These are phyloP conservation scores for Colletotrichum somersetense DNA, from an alignment of 2,329 filamentous ascomycete species.

Conservation along the genomic window DNA sequence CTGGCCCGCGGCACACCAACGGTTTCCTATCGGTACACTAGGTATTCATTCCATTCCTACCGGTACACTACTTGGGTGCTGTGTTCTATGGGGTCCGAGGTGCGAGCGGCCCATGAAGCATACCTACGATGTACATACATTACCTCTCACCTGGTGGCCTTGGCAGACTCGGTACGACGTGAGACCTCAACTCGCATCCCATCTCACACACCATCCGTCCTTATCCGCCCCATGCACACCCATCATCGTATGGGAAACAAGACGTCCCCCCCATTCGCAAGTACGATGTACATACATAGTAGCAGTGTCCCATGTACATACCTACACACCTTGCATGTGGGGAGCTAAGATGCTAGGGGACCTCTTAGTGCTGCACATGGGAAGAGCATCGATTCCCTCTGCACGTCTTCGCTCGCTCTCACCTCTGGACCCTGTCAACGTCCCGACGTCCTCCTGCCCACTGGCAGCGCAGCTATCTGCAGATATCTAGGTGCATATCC, in stretches of 20 bases:
- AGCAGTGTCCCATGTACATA: not conserved
- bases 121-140: not conserved
- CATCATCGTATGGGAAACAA: conserved; percentile 31
- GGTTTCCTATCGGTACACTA: not conserved
- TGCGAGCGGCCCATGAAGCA: conserved; percentile 5
- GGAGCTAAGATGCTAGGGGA: conserved; percentile 40
- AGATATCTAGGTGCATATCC: conserved; percentile 43
- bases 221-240: conserved; percentile 35
- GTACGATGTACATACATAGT: not conserved
- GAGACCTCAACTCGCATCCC: conserved; percentile 34
- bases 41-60: not conserved
- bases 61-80: not conserved
- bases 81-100: conserved; percentile 14
- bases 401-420: conserved; percentile 29
- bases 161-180: conserved; percentile 34
- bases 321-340: conserved; percentile 36
- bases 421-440: conserved; percentile 33
- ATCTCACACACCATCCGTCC: conserved; percentile 30
- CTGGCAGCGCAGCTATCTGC: conserved; percentile 40
- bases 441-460: conserved; percentile 27
- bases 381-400: conserved; percentile 41
- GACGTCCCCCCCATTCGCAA: conserved; percentile 29
- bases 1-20: conserved; percentile 20
- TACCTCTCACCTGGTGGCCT: conserved; percentile 4
- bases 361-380: conserved; percentile 35